phyloP scores from a whole-genome alignment of 1,284 basidiomycete species.

The Microstroma glucosiphilum region DNA sequence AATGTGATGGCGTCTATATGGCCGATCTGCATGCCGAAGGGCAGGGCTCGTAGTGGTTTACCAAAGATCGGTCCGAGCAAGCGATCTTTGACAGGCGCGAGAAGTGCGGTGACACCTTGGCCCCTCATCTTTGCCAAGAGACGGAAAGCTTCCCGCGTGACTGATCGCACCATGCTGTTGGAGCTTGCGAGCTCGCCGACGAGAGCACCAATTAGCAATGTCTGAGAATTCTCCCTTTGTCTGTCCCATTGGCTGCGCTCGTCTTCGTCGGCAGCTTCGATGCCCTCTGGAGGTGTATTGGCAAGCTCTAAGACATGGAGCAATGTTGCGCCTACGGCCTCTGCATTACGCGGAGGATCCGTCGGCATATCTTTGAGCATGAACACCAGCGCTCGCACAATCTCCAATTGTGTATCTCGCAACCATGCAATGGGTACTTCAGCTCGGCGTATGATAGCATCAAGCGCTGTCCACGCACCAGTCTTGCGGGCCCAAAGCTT shows the following conservation, averaged over 20 bases:
- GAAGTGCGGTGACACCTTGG: slow-evolving; percentile 68
- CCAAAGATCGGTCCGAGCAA: slow-evolving; percentile 85
- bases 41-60: slow-evolving; percentile 91
- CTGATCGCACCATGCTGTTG: slow-evolving; percentile 76
- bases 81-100: slow-evolving; percentile 78
- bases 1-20: slow-evolving; percentile 97
- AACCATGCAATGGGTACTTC: slow-evolving; percentile 68
- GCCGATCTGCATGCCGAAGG: slow-evolving; percentile 92
- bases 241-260: slow-evolving; percentile 12
- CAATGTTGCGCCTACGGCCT: slow-evolving; percentile 72
- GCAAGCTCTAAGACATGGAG: slow-evolving; percentile 69
- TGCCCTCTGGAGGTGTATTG: slow-evolving; percentile 51
- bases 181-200: slow-evolving; percentile 84
- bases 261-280: slow-evolving; percentile 12
- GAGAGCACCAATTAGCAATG: slow-evolving; percentile 61
- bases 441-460: slow-evolving; percentile 41
- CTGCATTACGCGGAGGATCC: slow-evolving; percentile 77
- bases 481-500: slow-evolving; percentile 49
- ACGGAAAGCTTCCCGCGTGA: slow-evolving; percentile 75
- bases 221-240: slow-evolving; percentile 16
- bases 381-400: slow-evolving; percentile 83
- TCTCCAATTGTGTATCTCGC: slow-evolving; percentile 79
- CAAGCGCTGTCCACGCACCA: slow-evolving; percentile 48
- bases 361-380: slow-evolving; percentile 92
- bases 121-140: slow-evolving; percentile 71